phyloP scores from a whole-genome alignment of 176 grass and related monocot genomes.

The Zea luxurians region DNA sequence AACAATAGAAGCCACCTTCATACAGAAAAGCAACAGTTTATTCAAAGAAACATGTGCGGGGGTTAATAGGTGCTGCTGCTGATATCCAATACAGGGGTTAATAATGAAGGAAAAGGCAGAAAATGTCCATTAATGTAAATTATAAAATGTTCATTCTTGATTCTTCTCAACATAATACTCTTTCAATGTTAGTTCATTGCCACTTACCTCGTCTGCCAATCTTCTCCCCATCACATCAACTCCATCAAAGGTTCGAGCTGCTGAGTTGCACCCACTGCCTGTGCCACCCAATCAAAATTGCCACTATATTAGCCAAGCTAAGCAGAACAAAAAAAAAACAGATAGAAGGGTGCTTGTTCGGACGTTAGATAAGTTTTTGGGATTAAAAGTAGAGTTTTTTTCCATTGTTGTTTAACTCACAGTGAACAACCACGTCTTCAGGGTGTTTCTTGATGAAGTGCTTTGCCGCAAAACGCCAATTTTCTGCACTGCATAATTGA shows the following conservation, averaged over 20 bases:
- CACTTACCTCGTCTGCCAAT: constrained; percentile 77
- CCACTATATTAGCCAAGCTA: constrained; percentile 9
- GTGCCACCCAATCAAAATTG: constrained; percentile 22
- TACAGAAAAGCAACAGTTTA: constrained; percentile 34
- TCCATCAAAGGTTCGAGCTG: constrained; percentile 73
- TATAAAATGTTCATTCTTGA: neutral
- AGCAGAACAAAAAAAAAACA: neutral
- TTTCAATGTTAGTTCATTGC: constrained; percentile 34
- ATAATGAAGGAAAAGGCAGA: neutral
- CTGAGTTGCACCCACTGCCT: constrained; percentile 76
- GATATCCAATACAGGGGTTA: neutral
- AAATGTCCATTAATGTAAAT: constrained; percentile 6
- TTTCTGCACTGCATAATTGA: constrained; percentile 66
- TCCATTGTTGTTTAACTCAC: constrained; percentile 51
- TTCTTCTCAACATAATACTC: neutral
- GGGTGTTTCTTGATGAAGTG: constrained; percentile 77
- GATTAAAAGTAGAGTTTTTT: neutral
- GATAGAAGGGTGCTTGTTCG: constrained; percentile 4
- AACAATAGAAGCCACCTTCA: constrained; percentile 66
- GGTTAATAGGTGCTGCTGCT: no score
- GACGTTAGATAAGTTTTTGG: neutral
- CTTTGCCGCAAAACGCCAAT: constrained; percentile 83
- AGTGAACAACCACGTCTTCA: constrained; percentile 76
- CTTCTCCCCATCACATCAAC: constrained; percentile 88
- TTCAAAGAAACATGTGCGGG: constrained; percentile 1